Base-by-base conservation (phyloP, 768 basidiomycete genomes). In the Neoboletus magnificus region DNA sequence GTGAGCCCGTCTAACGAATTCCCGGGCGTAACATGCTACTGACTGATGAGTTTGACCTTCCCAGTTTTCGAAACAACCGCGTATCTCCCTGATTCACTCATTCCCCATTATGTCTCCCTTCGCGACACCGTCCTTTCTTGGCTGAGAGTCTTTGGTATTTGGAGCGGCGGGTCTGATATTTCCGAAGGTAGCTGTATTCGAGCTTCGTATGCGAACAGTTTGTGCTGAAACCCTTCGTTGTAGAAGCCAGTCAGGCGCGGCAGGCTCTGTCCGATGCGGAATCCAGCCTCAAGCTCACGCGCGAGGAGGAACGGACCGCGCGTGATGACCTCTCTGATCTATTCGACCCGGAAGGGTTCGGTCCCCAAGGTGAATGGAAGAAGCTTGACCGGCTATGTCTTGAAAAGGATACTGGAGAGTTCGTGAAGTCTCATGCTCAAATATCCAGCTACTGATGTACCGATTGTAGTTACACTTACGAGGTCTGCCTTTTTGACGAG, bases 321-420 rank as follows among this genome's bases (percentile, higher is more conserved):
- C 76, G 80, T 50, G 71, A 78, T 23, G 86, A 89, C 40, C 68
- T 92, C 12, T 71, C 69, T 1, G 83, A 88, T 54, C 77, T 98
- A 23, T 91, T 86, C 64, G 75, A 84, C 55, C 72, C 71, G 10
- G 69, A 83, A 20, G 81, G 80, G 35, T 97, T 88, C 61, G 94
- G 94, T 20, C 68, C 74, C 1, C 78, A 91, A 27, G 96, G 92
- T 48, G 92, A 97, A 74, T 99, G 93, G 93, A 96, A 96, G 79
- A 97, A 96, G 74, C 81, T 99, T 7, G 89, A 95, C 22, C 80
- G 82, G 6, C 75, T 78, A 1, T 98, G 96, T 63, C 68, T 98
- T 13, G 82, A 84, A 66, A 88, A 85, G 66, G 83, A 95, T 51
- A 78, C 82, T 5, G 96, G 97, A 78, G 96, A 97, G 91, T 97